A percentile compares a stretch with the other conserved stretches of the same genome.
phyloP scores from a whole-genome alignment of 2,329 filamentous ascomycete genomes.

The Curvularia sp. region DNA sequence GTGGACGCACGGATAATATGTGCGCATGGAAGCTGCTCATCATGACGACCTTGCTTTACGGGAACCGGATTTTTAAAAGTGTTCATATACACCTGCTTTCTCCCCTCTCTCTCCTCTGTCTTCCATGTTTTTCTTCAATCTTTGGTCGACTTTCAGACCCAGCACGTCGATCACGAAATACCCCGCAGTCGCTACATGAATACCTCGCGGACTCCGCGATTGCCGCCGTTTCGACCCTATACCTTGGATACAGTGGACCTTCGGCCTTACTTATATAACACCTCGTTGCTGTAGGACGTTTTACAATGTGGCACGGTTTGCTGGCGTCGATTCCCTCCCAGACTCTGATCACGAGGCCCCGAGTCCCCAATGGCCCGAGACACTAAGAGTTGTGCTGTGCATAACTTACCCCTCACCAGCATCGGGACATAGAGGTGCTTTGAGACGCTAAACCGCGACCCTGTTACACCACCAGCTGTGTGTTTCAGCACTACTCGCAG shows the following conservation, averaged over 20 bases:
- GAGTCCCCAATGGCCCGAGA: constrained; percentile 1
- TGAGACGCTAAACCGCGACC: constrained; percentile 16
- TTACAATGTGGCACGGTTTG: neutral
- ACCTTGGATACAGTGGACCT: neutral
- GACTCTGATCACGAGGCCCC: neutral
- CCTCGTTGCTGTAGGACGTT: no score
- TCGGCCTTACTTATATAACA: neutral
- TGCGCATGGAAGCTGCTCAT: constrained; percentile 6
- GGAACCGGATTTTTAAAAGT: neutral
- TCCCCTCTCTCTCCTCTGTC: neutral
- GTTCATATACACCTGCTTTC: neutral
- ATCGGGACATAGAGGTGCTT: constrained; percentile 1
- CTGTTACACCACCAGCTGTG: neutral
- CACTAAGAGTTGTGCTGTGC: constrained; percentile 12
- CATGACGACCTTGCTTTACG: constrained; percentile 10
- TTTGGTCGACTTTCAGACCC: neutral
- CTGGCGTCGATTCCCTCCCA: neutral
- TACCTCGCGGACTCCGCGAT: constrained; percentile 2
- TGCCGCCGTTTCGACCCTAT: neutral
- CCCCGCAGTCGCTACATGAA: neutral
- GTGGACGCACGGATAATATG: constrained; percentile 11
- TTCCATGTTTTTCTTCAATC: neutral
- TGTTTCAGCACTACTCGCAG: neutral
- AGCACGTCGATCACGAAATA: neutral
- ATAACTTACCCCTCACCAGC: constrained; percentile 16